Evolutionary conservation across 1,139 yeast genomes (phyloP).

Genomic region (Petasospora fabianii): DNA sequence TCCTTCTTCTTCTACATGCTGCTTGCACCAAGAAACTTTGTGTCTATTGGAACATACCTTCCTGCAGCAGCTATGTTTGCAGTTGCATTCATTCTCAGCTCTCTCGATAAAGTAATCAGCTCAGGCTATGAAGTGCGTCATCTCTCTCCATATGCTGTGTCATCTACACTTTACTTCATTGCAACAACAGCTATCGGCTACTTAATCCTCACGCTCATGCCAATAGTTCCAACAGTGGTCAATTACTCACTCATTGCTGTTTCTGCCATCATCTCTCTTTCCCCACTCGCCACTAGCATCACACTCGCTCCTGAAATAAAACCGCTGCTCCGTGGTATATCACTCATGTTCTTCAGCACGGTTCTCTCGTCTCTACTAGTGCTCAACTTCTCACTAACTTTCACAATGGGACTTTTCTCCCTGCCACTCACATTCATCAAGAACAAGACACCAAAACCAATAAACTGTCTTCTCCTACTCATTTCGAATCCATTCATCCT

Average conservation of each 20-base stretch:
- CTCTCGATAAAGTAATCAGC: constrained; percentile 57
- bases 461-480: constrained; percentile 36
- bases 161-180: constrained; percentile 6
- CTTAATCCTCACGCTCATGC: constrained; percentile 13
- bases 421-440: constrained; percentile 66
- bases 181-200: constrained; percentile 14
- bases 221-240: constrained; percentile 4
- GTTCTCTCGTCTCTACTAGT: constrained; percentile 72
- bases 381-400: constrained; percentile 79
- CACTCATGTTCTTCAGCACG: constrained; percentile 63
- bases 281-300: constrained; percentile 18
- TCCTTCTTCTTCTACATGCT: constrained; percentile 90
- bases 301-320: constrained; percentile 12
- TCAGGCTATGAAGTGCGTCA: constrained; percentile 21
- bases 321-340: constrained; percentile 33
- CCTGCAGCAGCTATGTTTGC: constrained; percentile 82
- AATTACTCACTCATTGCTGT: constrained; percentile 14
- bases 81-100: constrained; percentile 64
- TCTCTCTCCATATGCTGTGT: constrained; percentile 25
- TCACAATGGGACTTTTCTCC: constrained; percentile 61
- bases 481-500: constrained; percentile 55
- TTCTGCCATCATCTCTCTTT: constrained; percentile 16
- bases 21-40: constrained; percentile 74
- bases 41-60: constrained; percentile 89
- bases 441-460: constrained; percentile 25